Evolutionary conservation across 257 asterid genomes (phyloP).

Genomic region (Solanum medicagineum): DNA sequence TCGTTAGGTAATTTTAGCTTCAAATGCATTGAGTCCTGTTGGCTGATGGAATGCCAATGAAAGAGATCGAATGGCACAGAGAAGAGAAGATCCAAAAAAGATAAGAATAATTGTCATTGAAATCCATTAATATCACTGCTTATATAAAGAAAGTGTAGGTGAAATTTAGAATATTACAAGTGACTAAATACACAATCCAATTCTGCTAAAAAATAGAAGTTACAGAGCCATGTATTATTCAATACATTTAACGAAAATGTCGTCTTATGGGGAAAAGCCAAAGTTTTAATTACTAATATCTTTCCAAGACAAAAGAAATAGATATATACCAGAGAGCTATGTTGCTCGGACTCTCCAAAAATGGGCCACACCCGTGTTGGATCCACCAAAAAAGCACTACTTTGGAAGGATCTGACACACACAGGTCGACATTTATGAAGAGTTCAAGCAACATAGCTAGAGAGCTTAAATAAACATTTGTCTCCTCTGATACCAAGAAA

Average conservation of each 20-base stretch:
- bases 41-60: neutral
- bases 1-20: neutral
- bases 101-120: neutral
- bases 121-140: neutral
- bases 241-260: neutral
- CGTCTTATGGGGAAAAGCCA: neutral
- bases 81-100: neutral
- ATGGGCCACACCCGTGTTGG: too few species aligned
- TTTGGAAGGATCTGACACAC: too few species aligned
- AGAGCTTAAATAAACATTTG: neutral
- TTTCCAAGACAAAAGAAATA: neutral
- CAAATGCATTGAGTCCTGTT: neutral
- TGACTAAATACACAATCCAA: neutral
- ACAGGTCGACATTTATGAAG: too few species aligned
- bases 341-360: too few species aligned
- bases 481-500: neutral
- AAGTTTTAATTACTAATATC: neutral
- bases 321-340: neutral
- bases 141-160: neutral
- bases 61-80: neutral
- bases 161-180: neutral
- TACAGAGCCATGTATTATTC: neutral
- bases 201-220: neutral
- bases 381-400: too few species aligned
- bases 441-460: neutral